Base-by-base conservation (phyloP, 2,329 filamentous ascomycete genomes). In the Curvularia sp. region DNA sequence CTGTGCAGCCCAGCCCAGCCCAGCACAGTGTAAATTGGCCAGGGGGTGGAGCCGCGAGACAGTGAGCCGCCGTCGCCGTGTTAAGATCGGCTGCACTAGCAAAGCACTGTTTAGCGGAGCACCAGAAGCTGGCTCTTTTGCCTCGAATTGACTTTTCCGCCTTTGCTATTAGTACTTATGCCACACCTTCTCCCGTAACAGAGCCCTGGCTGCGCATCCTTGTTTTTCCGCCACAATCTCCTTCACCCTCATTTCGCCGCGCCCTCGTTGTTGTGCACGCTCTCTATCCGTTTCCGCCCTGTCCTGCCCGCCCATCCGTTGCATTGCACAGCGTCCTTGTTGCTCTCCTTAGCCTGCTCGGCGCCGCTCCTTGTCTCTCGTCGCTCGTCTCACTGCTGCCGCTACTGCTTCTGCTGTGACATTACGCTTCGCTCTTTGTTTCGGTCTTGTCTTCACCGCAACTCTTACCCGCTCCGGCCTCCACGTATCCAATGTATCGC, bases 401-500 rank as follows among this genome's bases (percentile, higher is more conserved):
- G 21, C 39, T 23, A 23, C 39, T 28, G n/a, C 43, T 46, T 10
- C 43, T 32, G 43, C 27, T 46, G 27, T 28, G 27, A 28, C 43
- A 46, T 32, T 28, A 30, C 43, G 43, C 43, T 10, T 38, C 19
- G 48, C 52, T 48, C 54, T 46, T 46, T 52, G 45, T 50, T 27
- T 48, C 51, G 42, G 38, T 36, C 30, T 30, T 27, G 39, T 18
- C 50, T 42, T 42, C 53, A 53, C 55, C 53, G 49, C 48, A 57
- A 25, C 53, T 53, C 53, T 30, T 46, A 28, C 36, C 34, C 27
- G 49, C 52, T 49, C 25, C 28, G 46, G 53, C 54, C 49, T 49
- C 60, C 63, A 64, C 69, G 60, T 63, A 67, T 63, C 63, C 67
- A 64, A 76, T 74, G 71, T 68, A 76, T 71, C 75, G 71, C 67